These are phyloP conservation scores for Chenopodium berlandieri DNA, from an alignment of 148 eudicot genomes.

Conservation along the genomic window DNA sequence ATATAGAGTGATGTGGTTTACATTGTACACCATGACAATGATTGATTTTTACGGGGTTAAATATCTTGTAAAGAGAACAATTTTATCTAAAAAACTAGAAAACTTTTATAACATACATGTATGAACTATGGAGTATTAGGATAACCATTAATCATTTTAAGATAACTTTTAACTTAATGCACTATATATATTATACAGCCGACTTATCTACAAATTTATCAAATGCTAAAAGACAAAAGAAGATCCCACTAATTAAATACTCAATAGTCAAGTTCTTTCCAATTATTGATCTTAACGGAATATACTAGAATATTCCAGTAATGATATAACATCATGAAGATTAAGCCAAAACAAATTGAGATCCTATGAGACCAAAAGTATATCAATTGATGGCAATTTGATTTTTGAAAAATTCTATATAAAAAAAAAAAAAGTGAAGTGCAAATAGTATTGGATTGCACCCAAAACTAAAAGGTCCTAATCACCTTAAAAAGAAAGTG, in stretches of 20 bases:
- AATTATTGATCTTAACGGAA: not conserved
- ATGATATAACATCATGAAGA: not conserved
- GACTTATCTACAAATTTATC: no score
- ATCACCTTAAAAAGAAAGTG: not conserved
- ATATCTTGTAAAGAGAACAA: no score
- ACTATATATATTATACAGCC: no score
- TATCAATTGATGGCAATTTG: not conserved
- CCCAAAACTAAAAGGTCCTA: not conserved
- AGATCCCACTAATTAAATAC: not conserved
- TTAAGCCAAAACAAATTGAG: not conserved
- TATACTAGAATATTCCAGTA: slow-evolving; percentile 11
- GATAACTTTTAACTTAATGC: no score
- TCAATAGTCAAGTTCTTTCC: not conserved
- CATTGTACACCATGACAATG: no score
- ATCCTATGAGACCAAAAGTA: not conserved
- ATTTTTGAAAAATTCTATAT: not conserved
- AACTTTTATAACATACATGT: no score
- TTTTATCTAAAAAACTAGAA: no score
- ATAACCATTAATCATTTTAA: no score
- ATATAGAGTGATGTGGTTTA: no score
- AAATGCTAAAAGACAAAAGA: no score
- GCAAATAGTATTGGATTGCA: not conserved
- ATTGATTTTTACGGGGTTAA: no score
- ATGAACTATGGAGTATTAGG: no score
- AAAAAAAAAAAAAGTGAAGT: not conserved